A percentile compares a stretch with the other conserved stretches of the same genome.
Conservation (phyloP, 2,329 filamentous ascomycete species). For the Seiridium cupressi region DNA sequence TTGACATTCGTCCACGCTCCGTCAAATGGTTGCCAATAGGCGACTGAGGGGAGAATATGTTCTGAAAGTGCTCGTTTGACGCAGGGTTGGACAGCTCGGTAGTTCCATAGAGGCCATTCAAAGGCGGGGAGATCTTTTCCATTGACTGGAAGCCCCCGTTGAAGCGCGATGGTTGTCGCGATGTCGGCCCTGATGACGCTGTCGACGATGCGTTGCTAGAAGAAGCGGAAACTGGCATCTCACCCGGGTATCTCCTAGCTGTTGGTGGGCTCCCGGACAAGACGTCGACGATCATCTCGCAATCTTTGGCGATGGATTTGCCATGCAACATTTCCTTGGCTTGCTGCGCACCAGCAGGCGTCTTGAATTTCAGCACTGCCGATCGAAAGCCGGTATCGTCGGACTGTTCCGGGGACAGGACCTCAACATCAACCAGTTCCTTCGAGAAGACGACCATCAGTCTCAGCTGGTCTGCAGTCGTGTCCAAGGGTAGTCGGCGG, state of each 20-base stretch:
- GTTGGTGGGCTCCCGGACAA: slow-evolving; percentile 38
- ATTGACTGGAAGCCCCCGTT: slow-evolving; percentile 60
- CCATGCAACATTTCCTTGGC: slow-evolving; percentile 58
- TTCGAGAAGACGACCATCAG: slow-evolving; percentile 60
- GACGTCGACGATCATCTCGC: slow-evolving; percentile 62
- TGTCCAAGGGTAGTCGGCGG: slow-evolving; percentile 52
- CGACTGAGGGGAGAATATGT: slow-evolving; percentile 70
- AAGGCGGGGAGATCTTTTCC: slow-evolving; percentile 61
- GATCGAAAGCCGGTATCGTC: slow-evolving; percentile 49
- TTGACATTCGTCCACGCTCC: slow-evolving; percentile 58
- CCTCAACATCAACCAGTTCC: slow-evolving; percentile 49
- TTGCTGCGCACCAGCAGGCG: slow-evolving; percentile 50
- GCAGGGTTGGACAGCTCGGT: slow-evolving; percentile 61
- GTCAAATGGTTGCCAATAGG: slow-evolving; percentile 69
- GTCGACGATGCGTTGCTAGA: slow-evolving; percentile 40
- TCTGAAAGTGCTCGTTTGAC: slow-evolving; percentile 53
- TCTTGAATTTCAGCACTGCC: slow-evolving; percentile 53
- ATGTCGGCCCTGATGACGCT: slow-evolving; percentile 43
- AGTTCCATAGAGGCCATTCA: slow-evolving; percentile 51
- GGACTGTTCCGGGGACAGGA: slow-evolving; percentile 48
- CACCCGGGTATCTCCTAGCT: slow-evolving; percentile 51
- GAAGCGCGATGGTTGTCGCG: slow-evolving; percentile 58
- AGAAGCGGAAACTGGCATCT: slow-evolving; percentile 35
- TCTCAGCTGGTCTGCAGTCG: slow-evolving; percentile 51
- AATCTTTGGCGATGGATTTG: slow-evolving; percentile 49